phyloP scores from a whole-genome alignment of 257 asterid genomes.

The Orobanche coerulescens region DNA sequence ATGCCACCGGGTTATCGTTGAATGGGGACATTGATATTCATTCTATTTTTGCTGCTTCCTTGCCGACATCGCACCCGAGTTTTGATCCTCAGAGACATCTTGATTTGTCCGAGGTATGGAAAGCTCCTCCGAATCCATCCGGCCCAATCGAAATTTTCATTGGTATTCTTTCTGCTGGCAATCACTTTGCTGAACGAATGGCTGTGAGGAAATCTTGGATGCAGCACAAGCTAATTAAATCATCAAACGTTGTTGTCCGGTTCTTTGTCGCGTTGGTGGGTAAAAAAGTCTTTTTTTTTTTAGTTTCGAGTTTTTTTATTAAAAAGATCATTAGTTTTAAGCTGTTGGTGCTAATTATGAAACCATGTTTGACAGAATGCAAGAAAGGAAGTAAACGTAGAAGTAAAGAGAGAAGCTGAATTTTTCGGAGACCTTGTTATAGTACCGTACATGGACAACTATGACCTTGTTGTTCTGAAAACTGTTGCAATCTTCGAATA shows the following conservation, averaged over 20 bases:
- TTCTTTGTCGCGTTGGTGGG: constrained; percentile 91
- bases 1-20: constrained; percentile 84
- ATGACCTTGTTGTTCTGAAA: constrained; percentile 91
- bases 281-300: constrained; percentile 15
- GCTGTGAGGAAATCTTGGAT: constrained; percentile 94
- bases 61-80: constrained; percentile 88
- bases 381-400: constrained; percentile 68
- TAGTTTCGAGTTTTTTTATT: not conserved
- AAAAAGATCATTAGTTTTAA: not conserved
- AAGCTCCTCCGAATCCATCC: constrained; percentile 61
- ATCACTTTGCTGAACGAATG: constrained; percentile 96
- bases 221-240: constrained; percentile 65
- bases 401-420: constrained; percentile 82
- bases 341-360: constrained; percentile 23
- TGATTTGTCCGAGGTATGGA: constrained; percentile 75
- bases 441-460: constrained; percentile 89
- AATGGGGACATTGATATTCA: constrained; percentile 75
- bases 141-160: constrained; percentile 66
- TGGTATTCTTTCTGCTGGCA: constrained; percentile 93
- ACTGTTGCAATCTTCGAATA: constrained; percentile 90
- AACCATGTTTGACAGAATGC: constrained; percentile 44
- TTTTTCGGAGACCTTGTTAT: constrained; percentile 88
- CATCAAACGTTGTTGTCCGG: constrained; percentile 75
- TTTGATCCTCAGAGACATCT: constrained; percentile 88
- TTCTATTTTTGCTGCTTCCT: constrained; percentile 74